These are phyloP conservation scores for Blastobotrys americana DNA, from an alignment of 805 yeast genomes.

Conservation along the genomic window DNA sequence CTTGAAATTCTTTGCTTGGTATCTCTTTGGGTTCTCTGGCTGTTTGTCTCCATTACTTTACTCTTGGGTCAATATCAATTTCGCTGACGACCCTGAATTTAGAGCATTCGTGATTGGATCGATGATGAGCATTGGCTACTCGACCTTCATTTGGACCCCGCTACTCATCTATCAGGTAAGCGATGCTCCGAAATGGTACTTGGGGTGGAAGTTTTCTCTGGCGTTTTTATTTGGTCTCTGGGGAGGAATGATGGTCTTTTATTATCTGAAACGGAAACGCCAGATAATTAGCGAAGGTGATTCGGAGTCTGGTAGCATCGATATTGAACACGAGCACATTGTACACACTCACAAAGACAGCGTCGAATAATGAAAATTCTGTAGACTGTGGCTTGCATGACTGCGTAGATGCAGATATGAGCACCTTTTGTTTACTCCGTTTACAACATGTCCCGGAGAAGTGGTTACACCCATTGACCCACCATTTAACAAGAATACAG, in stretches of 20 bases:
- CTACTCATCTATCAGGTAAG: conserved; percentile 8
- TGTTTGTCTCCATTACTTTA: conserved; percentile 7
- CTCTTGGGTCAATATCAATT: conserved; percentile 5
- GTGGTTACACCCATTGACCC: no score
- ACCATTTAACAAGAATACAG: no score
- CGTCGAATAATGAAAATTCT: no score
- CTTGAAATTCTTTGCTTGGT: conserved; percentile 8
- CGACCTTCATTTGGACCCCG: conserved; percentile 10
- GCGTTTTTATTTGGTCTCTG: conserved; percentile 5
- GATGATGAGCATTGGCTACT: conserved; percentile 10
- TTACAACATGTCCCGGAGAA: no score
- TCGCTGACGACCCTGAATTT: conserved; percentile 6
- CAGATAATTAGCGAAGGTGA: neutral
- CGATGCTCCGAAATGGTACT: conserved; percentile 7
- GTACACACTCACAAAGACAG: no score
- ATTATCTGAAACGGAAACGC: neutral
- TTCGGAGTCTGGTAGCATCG: no score
- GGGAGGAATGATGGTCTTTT: conserved; percentile 7
- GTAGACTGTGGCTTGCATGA: no score
- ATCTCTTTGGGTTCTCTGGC: conserved; percentile 8
- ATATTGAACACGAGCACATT: no score
- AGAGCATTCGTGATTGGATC: conserved; percentile 10
- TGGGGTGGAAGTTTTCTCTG: conserved; percentile 7
- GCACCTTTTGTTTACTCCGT: no score
- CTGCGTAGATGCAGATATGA: no score